Base-by-base conservation (phyloP, 768 basidiomycete species). In the Calocera cornea region DNA sequence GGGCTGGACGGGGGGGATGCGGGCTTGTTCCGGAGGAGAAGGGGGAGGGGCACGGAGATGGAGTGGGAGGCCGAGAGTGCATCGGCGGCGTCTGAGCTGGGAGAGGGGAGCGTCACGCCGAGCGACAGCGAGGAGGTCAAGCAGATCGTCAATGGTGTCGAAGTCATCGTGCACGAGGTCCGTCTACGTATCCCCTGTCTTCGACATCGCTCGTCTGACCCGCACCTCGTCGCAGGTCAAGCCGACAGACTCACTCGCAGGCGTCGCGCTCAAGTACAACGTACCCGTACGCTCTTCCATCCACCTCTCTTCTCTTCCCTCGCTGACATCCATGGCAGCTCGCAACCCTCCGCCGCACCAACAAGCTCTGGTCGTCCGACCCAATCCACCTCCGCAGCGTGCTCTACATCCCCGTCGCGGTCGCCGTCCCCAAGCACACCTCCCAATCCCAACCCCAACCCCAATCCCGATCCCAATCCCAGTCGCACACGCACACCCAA, bases 291-390 rank as follows among this genome's bases (percentile, higher is more conserved):
- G 76, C 3, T 1, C 34, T 2, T 27, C 31, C 24, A 12, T 29
- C 24, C 8, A n/a, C 24, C 1, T n/a, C 5, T 17, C 40, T 27
- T 34, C 5, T 19, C 38, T 27, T 24, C 34, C 17, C 33, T 41
- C 40, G 1, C 24, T 19, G 1, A 14, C 44, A 34, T 27, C 8
- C 16, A 64, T n/a, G 11, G 11, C 72, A 80, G 80, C 72, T 79
- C 65, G 83, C 90, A 31, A 87, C 89, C 16, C 82, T 99, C 14
- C 87, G 95, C 63, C 82, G 86, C 71, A 87, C 87, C 63, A 99
- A 99, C 76, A 91, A 94, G 70, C 80, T 99, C 8, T 99, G 97
- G 97, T 76, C 92, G 5, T 88, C 90, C 7, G 97, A 98, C 74
- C 83, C 92, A 0, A 89, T 99, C 54, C 92, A 95, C 77, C 83